phyloP scores from a whole-genome alignment of 495 filamentous ascomycete genomes.

The Penicillium herquei region DNA sequence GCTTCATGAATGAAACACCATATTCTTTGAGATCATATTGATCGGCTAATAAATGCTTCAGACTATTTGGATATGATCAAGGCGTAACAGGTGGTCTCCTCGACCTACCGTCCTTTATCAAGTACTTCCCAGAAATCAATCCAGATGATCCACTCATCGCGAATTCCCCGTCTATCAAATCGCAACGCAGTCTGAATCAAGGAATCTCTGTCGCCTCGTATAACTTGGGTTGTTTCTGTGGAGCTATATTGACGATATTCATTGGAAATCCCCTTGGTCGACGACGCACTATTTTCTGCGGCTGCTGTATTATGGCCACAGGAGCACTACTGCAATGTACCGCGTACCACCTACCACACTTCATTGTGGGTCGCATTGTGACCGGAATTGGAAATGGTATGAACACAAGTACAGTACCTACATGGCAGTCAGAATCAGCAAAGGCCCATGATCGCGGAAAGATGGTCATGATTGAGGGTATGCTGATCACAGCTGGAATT shows the following conservation, averaged over 20 bases:
- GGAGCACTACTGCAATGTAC: conserved; percentile 65
- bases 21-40: not conserved
- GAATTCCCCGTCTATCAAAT: not conserved
- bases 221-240: conserved; percentile 75
- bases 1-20: not conserved
- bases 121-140: conserved; percentile 48
- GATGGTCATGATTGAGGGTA: conserved; percentile 73
- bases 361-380: conserved; percentile 64
- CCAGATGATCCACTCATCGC: conserved; percentile 10
- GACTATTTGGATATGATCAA: conserved; percentile 54
- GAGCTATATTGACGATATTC: conserved; percentile 66
- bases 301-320: conserved; percentile 62
- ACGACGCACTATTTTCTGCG: conserved; percentile 63
- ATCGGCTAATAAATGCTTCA: not conserved
- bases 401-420: conserved; percentile 50
- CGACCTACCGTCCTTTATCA: conserved; percentile 51
- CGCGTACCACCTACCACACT: conserved; percentile 57
- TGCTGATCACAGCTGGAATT: conserved; percentile 66
- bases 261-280: conserved; percentile 71
- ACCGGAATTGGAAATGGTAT: conserved; percentile 68
- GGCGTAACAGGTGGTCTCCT: conserved; percentile 58
- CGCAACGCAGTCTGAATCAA: conserved; percentile 35
- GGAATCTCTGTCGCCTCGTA: conserved; percentile 61
- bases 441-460: conserved; percentile 69
- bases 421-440: conserved; percentile 64